These are phyloP conservation scores for Acorus gramineus DNA, from an alignment of 106 monocot genomes.

Conservation along the genomic window DNA sequence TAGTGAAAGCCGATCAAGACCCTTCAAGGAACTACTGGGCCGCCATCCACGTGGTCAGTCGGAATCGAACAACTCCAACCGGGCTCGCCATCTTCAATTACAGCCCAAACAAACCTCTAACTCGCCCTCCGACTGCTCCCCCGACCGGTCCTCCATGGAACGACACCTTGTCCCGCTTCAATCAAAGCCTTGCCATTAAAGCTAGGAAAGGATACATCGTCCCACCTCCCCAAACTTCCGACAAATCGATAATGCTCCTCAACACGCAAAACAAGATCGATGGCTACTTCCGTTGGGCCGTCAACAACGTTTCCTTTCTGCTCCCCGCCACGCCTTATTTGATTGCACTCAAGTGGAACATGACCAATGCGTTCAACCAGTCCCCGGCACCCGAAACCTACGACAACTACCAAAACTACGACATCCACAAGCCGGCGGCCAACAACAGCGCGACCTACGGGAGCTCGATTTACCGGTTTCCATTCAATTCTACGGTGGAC, in stretches of 20 bases:
- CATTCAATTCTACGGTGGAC: not conserved
- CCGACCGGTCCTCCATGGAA: not conserved
- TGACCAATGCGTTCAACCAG: not conserved
- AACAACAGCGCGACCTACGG: not conserved
- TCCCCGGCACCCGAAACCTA: not conserved
- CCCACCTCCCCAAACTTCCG: not conserved
- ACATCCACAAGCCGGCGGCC: not conserved
- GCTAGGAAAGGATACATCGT: not conserved
- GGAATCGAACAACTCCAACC: too few relatives aligned
- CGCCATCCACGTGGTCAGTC: too few relatives aligned
- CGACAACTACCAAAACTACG: not conserved
- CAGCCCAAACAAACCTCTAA: too few relatives aligned
- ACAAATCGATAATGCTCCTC: not conserved
- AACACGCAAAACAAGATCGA: conserved; percentile 2
- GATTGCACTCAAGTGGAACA: not conserved
- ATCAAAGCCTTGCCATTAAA: not conserved
- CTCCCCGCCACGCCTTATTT: not conserved
- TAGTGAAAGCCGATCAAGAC: too few relatives aligned
- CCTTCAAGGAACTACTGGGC: too few relatives aligned
- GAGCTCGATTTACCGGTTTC: not conserved
- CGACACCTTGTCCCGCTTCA: not conserved
- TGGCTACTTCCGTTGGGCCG: not conserved
- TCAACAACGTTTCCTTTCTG: not conserved
- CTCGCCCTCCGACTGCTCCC: too few relatives aligned
- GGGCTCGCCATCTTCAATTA: too few relatives aligned